Base-by-base conservation (phyloP, 139 green algal genomes). In the Zygnema cylindricum region DNA sequence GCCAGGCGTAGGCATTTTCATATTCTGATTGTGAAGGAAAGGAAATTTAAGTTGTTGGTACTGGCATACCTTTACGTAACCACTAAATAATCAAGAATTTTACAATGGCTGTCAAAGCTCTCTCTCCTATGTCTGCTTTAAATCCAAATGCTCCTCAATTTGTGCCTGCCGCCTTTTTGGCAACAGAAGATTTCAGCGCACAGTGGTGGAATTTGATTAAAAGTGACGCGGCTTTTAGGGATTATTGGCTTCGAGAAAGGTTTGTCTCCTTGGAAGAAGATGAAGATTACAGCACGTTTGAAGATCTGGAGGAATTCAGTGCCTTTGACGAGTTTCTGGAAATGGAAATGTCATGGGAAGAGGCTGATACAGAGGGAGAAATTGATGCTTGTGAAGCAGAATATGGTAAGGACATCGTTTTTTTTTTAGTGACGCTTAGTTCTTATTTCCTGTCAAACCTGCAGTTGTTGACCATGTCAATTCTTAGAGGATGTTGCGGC, bases 121-220 rank as follows among this genome's bases (percentile, higher is more conserved):
- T 84, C n/a, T 22, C 77, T 69, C 40, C 36, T 79, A n/a, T 39
- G 41, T 84, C 77, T 32, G 55, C 32, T 7, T 33, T 84, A 21
- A 84, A 84, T 57, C 77, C 77, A 2, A 84, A 84, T 7, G 77
- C 77, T 35, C 77, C 77, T 2, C 77, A 69, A 7, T 84, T 84
- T 57, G 33, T 84, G 32, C 77, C 77, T 57, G 77, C 77, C 2
- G n/a, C 77, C 2, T 84, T 69, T 55, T 22, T 84, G 2, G 77
- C 77, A 3, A 54, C 33, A 7, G 77, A 84, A 3, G 77, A 84
- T 7, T 84, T 84, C 77, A 36, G 38, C 38, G 22, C 77, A 3
- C n/a, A 39, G 33, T 84, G 77, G 77, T 84, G 77, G 77, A 3
- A 2, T 2, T 3, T 84, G 2, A 63, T 84, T 7, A 49, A 84